phyloP scores from a whole-genome alignment of 805 yeast genomes.

The Myxozyma kluyveri region DNA sequence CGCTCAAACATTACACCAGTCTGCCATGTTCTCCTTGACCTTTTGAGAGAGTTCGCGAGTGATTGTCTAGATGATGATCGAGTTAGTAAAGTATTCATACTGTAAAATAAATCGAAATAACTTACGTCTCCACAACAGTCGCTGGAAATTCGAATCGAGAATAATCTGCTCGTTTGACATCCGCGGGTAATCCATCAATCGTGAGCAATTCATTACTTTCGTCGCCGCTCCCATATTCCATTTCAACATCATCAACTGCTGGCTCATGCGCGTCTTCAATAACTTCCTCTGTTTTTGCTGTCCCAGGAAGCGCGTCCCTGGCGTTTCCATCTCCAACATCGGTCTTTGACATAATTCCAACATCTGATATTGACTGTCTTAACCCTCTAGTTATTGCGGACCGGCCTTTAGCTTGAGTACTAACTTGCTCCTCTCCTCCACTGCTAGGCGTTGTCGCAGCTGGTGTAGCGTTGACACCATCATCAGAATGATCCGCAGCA shows the following conservation, averaged over 20 bases:
- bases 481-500: too few species aligned
- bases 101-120: conserved; percentile 31
- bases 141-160: conserved; percentile 62
- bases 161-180: conserved; percentile 62
- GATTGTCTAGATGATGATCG: conserved; percentile 10
- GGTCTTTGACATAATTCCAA: too few species aligned
- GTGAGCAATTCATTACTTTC: not conserved
- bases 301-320: too few species aligned
- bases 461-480: too few species aligned
- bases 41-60: conserved; percentile 49
- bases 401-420: too few species aligned
- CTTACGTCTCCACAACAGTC: conserved; percentile 62
- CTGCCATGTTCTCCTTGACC: conserved; percentile 69
- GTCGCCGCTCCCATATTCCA: conserved; percentile 3
- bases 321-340: too few species aligned
- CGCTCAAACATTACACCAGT: conserved; percentile 66
- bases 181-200: conserved; percentile 53
- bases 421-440: too few species aligned
- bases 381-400: too few species aligned
- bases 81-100: not conserved
- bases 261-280: conserved; percentile 1
- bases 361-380: too few species aligned
- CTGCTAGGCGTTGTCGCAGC: too few species aligned
- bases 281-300: too few species aligned
- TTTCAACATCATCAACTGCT: not conserved